phyloP scores from a whole-genome alignment of 2,329 filamentous ascomycete genomes.

The Sarocladiaceae sp. region DNA sequence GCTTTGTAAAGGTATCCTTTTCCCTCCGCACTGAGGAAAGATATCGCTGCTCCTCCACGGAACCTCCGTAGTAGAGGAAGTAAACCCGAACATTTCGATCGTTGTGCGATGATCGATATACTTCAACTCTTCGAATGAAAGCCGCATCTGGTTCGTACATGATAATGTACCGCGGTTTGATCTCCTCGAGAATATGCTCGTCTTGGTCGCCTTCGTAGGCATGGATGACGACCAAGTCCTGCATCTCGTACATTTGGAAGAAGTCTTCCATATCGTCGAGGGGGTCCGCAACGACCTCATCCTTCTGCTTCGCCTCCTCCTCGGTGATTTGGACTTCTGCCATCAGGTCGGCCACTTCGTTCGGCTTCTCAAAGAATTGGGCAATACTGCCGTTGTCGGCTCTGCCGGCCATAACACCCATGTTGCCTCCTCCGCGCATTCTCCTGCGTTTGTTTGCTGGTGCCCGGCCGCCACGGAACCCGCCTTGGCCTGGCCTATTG shows the following conservation, averaged over 20 bases:
- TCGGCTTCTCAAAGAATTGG: constrained; percentile 74
- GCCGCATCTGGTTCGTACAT: constrained; percentile 97
- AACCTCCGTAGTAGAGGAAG: constrained; percentile 93
- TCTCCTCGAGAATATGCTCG: constrained; percentile 91
- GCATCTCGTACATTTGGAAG: constrained; percentile 87
- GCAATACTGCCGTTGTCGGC: constrained; percentile 68
- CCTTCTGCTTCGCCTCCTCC: constrained; percentile 67
- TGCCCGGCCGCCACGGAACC: constrained; percentile 50
- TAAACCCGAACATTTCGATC: constrained; percentile 87
- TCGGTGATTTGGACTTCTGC: constrained; percentile 78
- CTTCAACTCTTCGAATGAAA: constrained; percentile 90
- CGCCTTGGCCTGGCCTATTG: constrained; percentile 36
- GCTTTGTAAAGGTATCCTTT: constrained; percentile 90
- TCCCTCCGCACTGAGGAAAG: constrained; percentile 84
- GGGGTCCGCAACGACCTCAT: constrained; percentile 58
- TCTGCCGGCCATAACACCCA: constrained; percentile 49
- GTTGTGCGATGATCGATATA: constrained; percentile 90
- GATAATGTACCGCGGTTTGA: constrained; percentile 88
- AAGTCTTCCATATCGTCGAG: constrained; percentile 88
- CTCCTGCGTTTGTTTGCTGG: constrained; percentile 83
- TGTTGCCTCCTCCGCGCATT: constrained; percentile 68
- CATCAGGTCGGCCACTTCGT: constrained; percentile 76
- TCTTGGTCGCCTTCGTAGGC: constrained; percentile 95
- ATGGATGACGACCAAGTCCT: constrained; percentile 81
- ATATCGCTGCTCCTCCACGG: constrained; percentile 92